These are phyloP conservation scores for Aegilops bicornis DNA, from an alignment of 176 grass and related monocot species.

Conservation along the genomic window DNA sequence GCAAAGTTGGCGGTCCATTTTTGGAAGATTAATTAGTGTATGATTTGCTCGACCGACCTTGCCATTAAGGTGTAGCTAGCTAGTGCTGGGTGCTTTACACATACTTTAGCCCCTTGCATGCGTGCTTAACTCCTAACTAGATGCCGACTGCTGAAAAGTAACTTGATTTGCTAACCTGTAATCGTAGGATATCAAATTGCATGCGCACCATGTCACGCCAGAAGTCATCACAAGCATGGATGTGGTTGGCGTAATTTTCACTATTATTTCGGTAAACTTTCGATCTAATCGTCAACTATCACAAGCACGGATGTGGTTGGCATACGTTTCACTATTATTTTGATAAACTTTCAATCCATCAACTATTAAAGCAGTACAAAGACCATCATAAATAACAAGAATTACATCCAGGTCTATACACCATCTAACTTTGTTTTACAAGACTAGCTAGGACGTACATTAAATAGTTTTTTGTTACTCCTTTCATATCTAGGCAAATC, in stretches of 20 bases:
- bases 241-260: neutral
- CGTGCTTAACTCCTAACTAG: slow-evolving; percentile 4
- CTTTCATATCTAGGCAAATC: no score
- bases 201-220: neutral
- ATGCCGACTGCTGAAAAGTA: neutral
- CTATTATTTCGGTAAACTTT: neutral
- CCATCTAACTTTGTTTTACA: neutral
- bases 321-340: no score
- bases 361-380: no score
- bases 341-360: no score
- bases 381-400: no score
- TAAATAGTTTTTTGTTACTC: no score
- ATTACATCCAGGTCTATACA: neutral
- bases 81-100: slow-evolving; percentile 19
- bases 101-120: slow-evolving; percentile 13
- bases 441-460: no score
- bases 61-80: neutral
- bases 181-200: neutral
- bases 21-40: neutral
- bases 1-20: neutral
- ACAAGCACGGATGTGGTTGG: no score
- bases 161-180: slow-evolving; percentile 20
- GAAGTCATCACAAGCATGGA: neutral
- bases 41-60: slow-evolving; percentile 23
- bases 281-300: no score